Base-by-base conservation (phyloP, 768 basidiomycete genomes). In the Mrakia hoshinonis region DNA sequence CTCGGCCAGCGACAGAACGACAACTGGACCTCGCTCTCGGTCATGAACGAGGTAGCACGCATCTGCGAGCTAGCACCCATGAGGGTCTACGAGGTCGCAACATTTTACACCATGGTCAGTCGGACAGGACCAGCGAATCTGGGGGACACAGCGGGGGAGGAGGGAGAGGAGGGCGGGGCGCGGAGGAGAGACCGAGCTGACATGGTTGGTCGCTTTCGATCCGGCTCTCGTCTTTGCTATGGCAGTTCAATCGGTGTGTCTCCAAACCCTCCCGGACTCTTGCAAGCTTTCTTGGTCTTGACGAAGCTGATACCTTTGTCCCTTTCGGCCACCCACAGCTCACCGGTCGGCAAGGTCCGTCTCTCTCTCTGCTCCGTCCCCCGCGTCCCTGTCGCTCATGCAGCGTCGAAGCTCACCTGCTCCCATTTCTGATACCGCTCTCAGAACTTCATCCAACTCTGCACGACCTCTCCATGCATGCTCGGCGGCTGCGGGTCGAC, bases 71-170 rank as follows among this genome's bases (percentile, higher is more conserved):
- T 99, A 86, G 91, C 90, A 12, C 91, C 91, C 66, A 98, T 99
- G 96, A 89, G 96, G 12, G 96, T 97, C 1, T 99, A 99, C 79
- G 96, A 99, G 81, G 96, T 99, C 64, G 95, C 95, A 22, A 94
- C 92, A 18, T 99, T 99, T 82, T 99, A 99, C 81, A 99, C 96
- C 76, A 98, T 99, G 95, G 98, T 97, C 85, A 99, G 97, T 83
- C 43, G 6, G 7, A 43, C 43, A n/a, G n/a, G n/a, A n/a, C n/a
- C n/a, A n/a, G n/a, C n/a, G n/a, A n/a, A n/a, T n/a, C n/a, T n/a
- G n/a, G n/a, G n/a, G n/a, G 43, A 43, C 7, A 15, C 43, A 43
- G 43, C 6, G 6, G 43, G 43, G 15, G 55, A 55, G 29, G 54
- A 31, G 22, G 26, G 26, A 31, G 54, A 29, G 54, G 15, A 55